Base-by-base conservation (phyloP, 805 yeast species). In the Kuraishia ogatae region DNA sequence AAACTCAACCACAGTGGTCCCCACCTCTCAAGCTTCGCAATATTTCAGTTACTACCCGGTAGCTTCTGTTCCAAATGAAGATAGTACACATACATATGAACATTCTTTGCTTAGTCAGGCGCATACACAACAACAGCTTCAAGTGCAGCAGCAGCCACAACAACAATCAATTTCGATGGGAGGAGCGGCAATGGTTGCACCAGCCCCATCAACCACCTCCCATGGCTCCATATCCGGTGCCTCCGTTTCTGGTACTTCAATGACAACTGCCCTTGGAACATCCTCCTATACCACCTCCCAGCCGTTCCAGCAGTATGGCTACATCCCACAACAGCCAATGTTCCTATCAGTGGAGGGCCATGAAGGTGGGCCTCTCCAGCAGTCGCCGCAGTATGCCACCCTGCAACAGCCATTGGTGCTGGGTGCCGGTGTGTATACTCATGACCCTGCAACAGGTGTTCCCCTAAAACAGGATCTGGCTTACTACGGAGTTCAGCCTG, bases 111-210 rank as follows among this genome's bases (percentile, higher is more conserved):
- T 35, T 35, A 15, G 17, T 35, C 43, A 50, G 21, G n/a, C 20
- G 8, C 29, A 47, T 3, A 49, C 48, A 6, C 48, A 50, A 24
- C 50, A 29, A 23, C 56, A 54, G 23, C 26, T 20, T 3, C 54
- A 54, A 26, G 11, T 28, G 22, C 28, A 19, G 13, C 35, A 47
- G 21, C 50, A 47, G 50, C 50, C n/a, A n/a, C 50, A 11, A 47
- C 26, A 20, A 23, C 50, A 47, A 23, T 8, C 50, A 22, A 13
- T 13, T 10, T 13, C 50, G 5, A 47, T 17, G 13, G 10, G 7
- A 13, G 43, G 17, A 3, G 13, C 43, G 13, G 43, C n/a, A 15
- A 35, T 35, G n/a, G 29, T 26, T 26, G 29, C 8, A 26, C 29
- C 29, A 26, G 43, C 43, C 6, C 43, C 7, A 8, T 35, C 43